Percentiles rank a stretch among this genome's conserved stretches.
These are phyloP conservation scores for Thraustochytrium striatum DNA, from an alignment of 352 stramenopile genomes.

Conservation along the genomic window DNA sequence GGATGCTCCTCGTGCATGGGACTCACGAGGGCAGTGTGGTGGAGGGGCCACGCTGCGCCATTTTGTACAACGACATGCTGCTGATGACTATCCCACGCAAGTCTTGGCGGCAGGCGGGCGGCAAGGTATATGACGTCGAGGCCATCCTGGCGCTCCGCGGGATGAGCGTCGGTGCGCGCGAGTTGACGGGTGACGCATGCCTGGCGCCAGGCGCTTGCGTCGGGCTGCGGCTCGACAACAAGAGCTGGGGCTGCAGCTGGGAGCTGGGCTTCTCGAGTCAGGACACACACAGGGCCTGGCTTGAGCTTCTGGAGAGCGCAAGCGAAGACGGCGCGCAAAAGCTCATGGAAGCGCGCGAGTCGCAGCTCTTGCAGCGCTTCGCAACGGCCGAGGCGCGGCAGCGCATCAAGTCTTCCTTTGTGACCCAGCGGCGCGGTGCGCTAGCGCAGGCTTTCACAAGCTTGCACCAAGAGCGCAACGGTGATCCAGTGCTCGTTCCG, in stretches of 20 bases:
- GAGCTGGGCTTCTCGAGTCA: neutral
- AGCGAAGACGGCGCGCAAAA: neutral
- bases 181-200: neutral
- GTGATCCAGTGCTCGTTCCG: slow-evolving; percentile 29
- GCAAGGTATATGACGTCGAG: slow-evolving; percentile 37
- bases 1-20: neutral
- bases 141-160: neutral
- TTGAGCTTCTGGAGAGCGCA: neutral
- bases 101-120: slow-evolving; percentile 11
- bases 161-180: neutral
- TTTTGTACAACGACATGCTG: slow-evolving; percentile 43
- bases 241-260: neutral
- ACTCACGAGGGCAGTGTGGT: neutral
- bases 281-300: neutral
- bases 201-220: neutral
- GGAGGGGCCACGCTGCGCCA: neutral
- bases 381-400: neutral
- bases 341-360: neutral
- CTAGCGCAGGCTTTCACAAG: neutral
- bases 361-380: neutral
- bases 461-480: neutral
- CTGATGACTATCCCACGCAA: slow-evolving; percentile 15
- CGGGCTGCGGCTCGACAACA: neutral
- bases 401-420: neutral
- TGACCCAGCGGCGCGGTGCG: neutral